Percentiles rank a stretch among this genome's conserved stretches.
These are phyloP conservation scores for Dendrocalamus sinicus DNA, from an alignment of 176 grass and related monocot species.

Conservation along the genomic window DNA sequence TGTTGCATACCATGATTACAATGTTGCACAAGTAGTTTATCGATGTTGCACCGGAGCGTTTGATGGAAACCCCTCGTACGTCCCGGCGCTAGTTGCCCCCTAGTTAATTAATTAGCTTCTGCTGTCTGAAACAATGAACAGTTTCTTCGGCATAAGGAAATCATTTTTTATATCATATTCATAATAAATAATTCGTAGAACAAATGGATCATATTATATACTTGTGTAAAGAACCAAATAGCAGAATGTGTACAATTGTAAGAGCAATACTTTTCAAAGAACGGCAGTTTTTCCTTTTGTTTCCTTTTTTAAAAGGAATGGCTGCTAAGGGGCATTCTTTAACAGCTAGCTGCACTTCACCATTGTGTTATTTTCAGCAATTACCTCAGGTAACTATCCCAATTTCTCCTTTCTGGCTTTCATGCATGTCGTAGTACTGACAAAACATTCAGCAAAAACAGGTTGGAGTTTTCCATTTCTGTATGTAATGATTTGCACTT, in stretches of 20 bases:
- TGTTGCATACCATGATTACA: too few species aligned
- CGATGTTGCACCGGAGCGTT: too few species aligned
- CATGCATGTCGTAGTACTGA: neutral
- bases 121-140: slow-evolving; percentile 3
- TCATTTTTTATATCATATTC: neutral
- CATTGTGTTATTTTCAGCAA: neutral
- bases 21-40: too few species aligned
- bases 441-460: too few species aligned
- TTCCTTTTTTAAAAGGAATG: neutral
- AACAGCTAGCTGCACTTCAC: neutral
- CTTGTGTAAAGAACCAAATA: neutral
- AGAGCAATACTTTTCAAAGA: neutral
- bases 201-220: neutral
- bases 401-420: neutral
- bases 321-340: neutral
- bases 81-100: too few species aligned
- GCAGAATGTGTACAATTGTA: neutral
- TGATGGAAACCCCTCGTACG: too few species aligned
- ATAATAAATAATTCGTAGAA: neutral
- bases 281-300: neutral
- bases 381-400: neutral
- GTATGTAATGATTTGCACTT: neutral
- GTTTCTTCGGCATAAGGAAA: neutral
- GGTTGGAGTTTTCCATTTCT: neutral
- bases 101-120: neutral